Evolutionary conservation across 306 rosid species (phyloP).

Genomic region (Prunus mongolica): DNA sequence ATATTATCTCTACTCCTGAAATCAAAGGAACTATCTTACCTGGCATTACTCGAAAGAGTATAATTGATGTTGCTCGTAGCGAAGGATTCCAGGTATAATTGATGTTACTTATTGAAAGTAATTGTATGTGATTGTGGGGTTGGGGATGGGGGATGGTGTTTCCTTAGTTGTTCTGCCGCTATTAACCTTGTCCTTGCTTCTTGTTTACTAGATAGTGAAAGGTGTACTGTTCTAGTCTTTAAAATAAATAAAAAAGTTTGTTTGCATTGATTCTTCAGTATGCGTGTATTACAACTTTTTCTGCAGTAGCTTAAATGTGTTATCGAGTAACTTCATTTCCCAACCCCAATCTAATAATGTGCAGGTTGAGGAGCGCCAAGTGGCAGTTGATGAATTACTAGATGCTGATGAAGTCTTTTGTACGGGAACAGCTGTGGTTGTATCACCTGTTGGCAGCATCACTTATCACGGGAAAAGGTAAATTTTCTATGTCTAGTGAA

Average conservation of each 20-base stretch:
- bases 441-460: slow-evolving; percentile 95
- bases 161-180: slow-evolving; percentile 7
- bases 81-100: slow-evolving; percentile 80
- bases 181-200: not conserved
- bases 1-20: slow-evolving; percentile 75
- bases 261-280: not conserved
- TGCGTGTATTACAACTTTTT: not conserved
- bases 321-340: not conserved
- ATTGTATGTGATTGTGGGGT: not conserved
- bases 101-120: slow-evolving; percentile 10
- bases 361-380: slow-evolving; percentile 94
- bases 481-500: not conserved
- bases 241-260: too few relatives aligned
- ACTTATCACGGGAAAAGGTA: slow-evolving; percentile 75
- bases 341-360: slow-evolving; percentile 14
- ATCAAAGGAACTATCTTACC: slow-evolving; percentile 95
- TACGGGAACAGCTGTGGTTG: slow-evolving; percentile 96
- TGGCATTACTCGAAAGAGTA: slow-evolving; percentile 94
- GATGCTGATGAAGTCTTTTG: slow-evolving; percentile 96
- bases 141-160: not conserved
- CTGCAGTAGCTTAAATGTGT: not conserved
- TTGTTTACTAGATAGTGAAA: slow-evolving; percentile 1
- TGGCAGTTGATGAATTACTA: slow-evolving; percentile 81
- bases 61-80: slow-evolving; percentile 86
- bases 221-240: not conserved